These are phyloP conservation scores for Pythium brachiatum DNA, from an alignment of 352 stramenopile genomes.

Conservation along the genomic window DNA sequence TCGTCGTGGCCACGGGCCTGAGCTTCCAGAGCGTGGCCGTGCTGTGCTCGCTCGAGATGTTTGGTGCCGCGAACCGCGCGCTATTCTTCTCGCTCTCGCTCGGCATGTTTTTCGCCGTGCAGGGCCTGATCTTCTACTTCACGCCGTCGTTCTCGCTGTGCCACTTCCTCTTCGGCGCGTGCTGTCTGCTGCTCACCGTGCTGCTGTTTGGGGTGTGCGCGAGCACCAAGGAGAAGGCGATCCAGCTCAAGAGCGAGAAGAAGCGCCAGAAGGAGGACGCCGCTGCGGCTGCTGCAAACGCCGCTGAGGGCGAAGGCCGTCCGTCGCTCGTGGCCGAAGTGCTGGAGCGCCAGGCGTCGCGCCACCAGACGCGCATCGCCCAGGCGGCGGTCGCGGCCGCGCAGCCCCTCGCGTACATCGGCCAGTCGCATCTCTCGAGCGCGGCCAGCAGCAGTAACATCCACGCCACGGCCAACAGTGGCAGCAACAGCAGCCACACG, in stretches of 20 bases:
- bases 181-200: constrained; percentile 44
- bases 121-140: constrained; percentile 57
- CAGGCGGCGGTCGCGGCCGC: constrained; percentile 18
- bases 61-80: constrained; percentile 55
- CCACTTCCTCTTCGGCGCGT: constrained; percentile 51
- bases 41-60: constrained; percentile 81
- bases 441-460: constrained; percentile 35
- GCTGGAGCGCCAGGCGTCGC: constrained; percentile 33
- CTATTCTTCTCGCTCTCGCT: constrained; percentile 72
- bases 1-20: constrained; percentile 65
- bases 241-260: constrained; percentile 87
- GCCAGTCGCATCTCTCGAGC: constrained; percentile 53
- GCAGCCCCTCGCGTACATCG: constrained; percentile 10
- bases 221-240: constrained; percentile 77
- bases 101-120: constrained; percentile 55
- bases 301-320: constrained; percentile 8
- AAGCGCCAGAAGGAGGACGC: constrained; percentile 45
- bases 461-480: not conserved
- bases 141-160: constrained; percentile 57
- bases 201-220: constrained; percentile 77
- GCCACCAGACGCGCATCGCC: constrained; percentile 63
- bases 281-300: constrained; percentile 20
- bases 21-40: constrained; percentile 74
- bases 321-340: constrained; percentile 26
- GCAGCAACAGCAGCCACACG: not conserved